These are phyloP conservation scores for Fusarium nurragi DNA, from an alignment of 2,329 filamentous ascomycete genomes.

Conservation along the genomic window DNA sequence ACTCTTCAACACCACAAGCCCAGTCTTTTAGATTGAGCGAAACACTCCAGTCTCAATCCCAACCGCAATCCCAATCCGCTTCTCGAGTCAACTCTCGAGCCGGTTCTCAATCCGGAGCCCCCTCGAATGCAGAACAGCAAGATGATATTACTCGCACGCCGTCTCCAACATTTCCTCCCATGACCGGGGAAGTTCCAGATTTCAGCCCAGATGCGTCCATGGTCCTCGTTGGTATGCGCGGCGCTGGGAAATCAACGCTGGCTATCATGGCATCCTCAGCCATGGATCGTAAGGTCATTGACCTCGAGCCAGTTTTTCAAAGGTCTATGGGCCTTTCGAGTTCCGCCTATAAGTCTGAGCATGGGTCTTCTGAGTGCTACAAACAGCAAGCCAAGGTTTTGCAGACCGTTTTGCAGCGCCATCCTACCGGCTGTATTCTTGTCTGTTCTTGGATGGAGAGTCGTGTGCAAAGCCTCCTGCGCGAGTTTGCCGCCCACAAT, in stretches of 20 bases:
- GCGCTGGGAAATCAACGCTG: constrained; percentile 78
- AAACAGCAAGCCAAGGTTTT: constrained; percentile 70
- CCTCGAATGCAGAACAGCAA: constrained; percentile 24
- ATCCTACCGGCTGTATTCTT: constrained; percentile 71
- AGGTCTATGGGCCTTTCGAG: constrained; percentile 70
- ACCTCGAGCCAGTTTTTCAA: constrained; percentile 74
- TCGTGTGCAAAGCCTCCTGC: constrained; percentile 67
- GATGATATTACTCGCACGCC: constrained; percentile 43
- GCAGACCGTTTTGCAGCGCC: constrained; percentile 65
- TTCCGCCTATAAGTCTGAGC: constrained; percentile 68
- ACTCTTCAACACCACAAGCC: constrained; percentile 27
- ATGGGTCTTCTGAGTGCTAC: constrained; percentile 71
- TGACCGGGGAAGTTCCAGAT: constrained; percentile 44
- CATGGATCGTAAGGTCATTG: constrained; percentile 73
- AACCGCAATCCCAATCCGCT: constrained; percentile 6
- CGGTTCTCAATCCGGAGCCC: constrained; percentile 24
- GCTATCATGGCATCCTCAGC: constrained; percentile 79
- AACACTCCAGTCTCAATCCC: constrained; percentile 11
- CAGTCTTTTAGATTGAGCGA: constrained; percentile 20
- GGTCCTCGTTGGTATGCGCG: constrained; percentile 76
- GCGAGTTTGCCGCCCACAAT: constrained; percentile 69
- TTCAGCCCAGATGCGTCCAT: constrained; percentile 74
- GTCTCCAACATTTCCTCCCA: constrained; percentile 38
- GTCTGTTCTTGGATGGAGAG: constrained; percentile 78
- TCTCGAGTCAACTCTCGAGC: constrained; percentile 20